Conservation (phyloP, 768 basidiomycete genomes). For the Tubosaeta sp. region DNA sequence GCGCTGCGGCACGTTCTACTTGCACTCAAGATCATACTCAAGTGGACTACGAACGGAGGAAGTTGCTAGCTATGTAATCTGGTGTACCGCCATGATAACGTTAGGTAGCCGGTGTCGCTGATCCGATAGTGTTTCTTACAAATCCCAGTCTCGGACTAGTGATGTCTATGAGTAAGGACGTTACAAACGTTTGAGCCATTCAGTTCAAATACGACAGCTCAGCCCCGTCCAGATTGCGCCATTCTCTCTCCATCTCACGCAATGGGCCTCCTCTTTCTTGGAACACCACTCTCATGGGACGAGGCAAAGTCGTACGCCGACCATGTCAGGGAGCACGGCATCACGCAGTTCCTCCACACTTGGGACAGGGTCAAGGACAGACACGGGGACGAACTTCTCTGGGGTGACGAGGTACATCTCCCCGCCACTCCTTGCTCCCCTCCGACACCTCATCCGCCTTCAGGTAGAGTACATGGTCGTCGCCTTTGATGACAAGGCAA, state of each 20-base stretch:
- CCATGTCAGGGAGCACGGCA: conserved; percentile 89
- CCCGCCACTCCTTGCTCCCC: not conserved
- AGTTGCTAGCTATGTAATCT: conserved; percentile 43
- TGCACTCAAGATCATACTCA: conserved; percentile 82
- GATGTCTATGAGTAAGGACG: conserved; percentile 13
- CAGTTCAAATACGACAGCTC: not conserved
- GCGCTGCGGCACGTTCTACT: conserved; percentile 88
- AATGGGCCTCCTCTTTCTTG: conserved; percentile 93
- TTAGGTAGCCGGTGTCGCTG: not conserved
- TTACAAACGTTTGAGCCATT: not conserved
- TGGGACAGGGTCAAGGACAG: conserved; percentile 93
- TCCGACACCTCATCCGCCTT: conserved; percentile 9
- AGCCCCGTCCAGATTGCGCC: not conserved
- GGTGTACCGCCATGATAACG: not conserved
- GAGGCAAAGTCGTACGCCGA: conserved; percentile 83
- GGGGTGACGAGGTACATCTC: conserved; percentile 91
- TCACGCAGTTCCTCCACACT: conserved; percentile 89
- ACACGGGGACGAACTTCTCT: conserved; percentile 86
- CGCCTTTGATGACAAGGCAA: conserved; percentile 70
- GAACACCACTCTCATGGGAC: conserved; percentile 90
- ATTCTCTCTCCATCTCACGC: conserved; percentile 2
- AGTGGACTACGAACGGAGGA: conserved; percentile 78
- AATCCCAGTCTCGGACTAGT: conserved; percentile 8
- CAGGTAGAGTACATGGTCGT: conserved; percentile 98
- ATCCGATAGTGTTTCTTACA: conserved; percentile 11